These are phyloP conservation scores for Ascochyta pisi DNA, from an alignment of 2,329 filamentous ascomycete species.

Conservation along the genomic window DNA sequence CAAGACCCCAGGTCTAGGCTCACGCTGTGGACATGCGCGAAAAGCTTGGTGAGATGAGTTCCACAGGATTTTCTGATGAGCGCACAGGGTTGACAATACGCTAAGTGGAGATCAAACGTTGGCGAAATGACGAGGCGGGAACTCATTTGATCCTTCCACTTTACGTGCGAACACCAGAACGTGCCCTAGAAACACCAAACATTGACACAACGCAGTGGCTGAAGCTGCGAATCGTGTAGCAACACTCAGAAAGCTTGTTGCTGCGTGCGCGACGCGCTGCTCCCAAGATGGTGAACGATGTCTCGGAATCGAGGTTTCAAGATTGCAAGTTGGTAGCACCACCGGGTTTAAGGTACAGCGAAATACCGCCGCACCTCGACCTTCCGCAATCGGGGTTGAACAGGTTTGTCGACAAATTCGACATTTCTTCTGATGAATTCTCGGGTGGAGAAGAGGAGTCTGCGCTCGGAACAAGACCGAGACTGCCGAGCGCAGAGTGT, in stretches of 20 bases:
- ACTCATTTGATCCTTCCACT: slow-evolving; percentile 17
- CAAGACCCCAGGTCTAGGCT: slow-evolving; percentile 20
- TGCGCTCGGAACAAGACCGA: slow-evolving; percentile 9
- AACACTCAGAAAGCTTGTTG: not conserved
- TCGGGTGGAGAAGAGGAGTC: not conserved
- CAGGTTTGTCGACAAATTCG: slow-evolving; percentile 6
- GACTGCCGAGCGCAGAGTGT: slow-evolving; percentile 1
- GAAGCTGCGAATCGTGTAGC: not conserved
- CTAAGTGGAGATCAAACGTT: slow-evolving; percentile 44
- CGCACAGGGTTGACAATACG: slow-evolving; percentile 19
- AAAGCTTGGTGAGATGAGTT: slow-evolving; percentile 24
- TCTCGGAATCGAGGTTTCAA: slow-evolving; percentile 8
- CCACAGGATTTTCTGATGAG: slow-evolving; percentile 25
- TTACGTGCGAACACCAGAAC: slow-evolving; percentile 9
- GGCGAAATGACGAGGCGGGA: slow-evolving; percentile 38
- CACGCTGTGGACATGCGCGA: slow-evolving; percentile 13
- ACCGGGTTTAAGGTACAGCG: slow-evolving; percentile 7
- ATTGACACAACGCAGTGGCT: not conserved
- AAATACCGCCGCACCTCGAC: slow-evolving; percentile 9
- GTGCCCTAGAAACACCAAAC: slow-evolving; percentile 4
- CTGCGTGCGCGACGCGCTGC: not conserved
- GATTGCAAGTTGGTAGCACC: slow-evolving; percentile 10
- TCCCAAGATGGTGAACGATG: not conserved
- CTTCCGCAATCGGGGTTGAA: slow-evolving; percentile 3
- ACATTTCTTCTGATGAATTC: not conserved